Percentiles rank a stretch among this genome's conserved stretches.
phyloP scores from a whole-genome alignment of 352 stramenopile genomes.

The Globisporangium rhizosaccharum region DNA sequence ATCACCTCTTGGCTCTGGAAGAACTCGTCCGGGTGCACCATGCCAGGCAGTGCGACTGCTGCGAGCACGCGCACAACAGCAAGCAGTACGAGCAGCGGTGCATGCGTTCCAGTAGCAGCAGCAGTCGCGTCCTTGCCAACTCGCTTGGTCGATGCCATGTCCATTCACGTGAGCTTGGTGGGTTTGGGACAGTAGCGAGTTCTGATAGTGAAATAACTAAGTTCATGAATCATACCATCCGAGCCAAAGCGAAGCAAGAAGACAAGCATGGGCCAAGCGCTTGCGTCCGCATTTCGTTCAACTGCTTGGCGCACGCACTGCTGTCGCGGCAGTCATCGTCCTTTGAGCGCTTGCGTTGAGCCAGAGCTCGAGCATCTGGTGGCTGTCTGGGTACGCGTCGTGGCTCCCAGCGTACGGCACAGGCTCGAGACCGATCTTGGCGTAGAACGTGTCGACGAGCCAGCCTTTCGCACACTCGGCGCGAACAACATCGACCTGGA shows the following conservation, averaged over 20 bases:
- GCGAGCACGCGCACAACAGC: constrained; percentile 33
- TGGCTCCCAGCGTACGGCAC: constrained; percentile 25
- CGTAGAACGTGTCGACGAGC: no score
- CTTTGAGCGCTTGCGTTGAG: constrained; percentile 4
- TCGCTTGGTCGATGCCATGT: no score
- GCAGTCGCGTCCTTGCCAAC: no score
- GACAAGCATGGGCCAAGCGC: not conserved
- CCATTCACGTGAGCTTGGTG: no score
- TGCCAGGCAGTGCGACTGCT: constrained; percentile 32
- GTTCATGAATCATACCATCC: not conserved
- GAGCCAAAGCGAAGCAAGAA: no score
- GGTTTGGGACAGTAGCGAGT: no score
- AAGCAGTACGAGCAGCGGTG: constrained; percentile 12
- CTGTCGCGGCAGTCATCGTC: not conserved
- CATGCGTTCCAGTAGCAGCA: not conserved
- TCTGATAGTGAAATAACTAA: not conserved
- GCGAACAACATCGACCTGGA: no score
- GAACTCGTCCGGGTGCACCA: constrained; percentile 83
- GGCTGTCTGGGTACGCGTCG: constrained; percentile 23
- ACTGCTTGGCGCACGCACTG: not conserved
- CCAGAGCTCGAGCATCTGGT: constrained; percentile 41
- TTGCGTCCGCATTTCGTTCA: no score
- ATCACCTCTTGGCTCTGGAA: constrained; percentile 87
- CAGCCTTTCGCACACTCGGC: no score
- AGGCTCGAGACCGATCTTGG: no score